Conservation (phyloP, 805 yeast species). For the Geotrichum ghanense region DNA sequence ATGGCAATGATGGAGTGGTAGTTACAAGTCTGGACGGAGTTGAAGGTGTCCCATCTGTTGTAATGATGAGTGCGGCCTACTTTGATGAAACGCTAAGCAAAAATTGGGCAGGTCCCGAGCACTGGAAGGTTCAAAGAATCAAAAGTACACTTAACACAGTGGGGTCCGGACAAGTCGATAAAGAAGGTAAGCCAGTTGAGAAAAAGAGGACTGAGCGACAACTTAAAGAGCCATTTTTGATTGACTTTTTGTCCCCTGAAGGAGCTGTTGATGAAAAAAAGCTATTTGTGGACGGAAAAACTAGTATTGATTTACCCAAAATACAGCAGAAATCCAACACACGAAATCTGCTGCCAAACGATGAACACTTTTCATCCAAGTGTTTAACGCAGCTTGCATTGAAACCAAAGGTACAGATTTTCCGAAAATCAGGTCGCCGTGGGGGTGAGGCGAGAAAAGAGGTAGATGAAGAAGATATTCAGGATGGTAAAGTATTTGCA, state of each 20-base stretch:
- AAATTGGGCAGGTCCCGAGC: constrained; percentile 88
- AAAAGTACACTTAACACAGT: constrained; percentile 23
- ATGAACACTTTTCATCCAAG: constrained; percentile 58
- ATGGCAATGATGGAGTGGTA: too few species aligned
- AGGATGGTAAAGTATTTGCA: constrained; percentile 5
- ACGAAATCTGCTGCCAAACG: constrained; percentile 55
- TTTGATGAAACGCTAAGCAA: constrained; percentile 61
- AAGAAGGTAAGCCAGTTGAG: neutral
- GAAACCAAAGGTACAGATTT: constrained; percentile 38
- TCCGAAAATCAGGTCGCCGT: neutral
- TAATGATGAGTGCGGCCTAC: constrained; percentile 41
- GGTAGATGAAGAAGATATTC: neutral
- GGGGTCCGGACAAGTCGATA: neutral
- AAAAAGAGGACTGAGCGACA: neutral
- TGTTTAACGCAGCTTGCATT: constrained; percentile 55
- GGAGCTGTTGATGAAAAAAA: constrained; percentile 29
- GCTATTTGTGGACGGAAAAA: constrained; percentile 31
- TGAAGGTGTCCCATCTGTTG: neutral
- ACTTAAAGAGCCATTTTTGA: constrained; percentile 26
- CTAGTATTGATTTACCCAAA: constrained; percentile 33
- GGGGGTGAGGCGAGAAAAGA: neutral
- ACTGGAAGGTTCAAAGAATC: constrained; percentile 70
- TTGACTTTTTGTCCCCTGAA: constrained; percentile 33
- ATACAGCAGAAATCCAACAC: constrained; percentile 31
- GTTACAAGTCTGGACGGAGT: neutral